Evolutionary conservation across 129 eudicot genomes (phyloP).

Genomic region (sunflower (Helianthus annuus)): DNA sequence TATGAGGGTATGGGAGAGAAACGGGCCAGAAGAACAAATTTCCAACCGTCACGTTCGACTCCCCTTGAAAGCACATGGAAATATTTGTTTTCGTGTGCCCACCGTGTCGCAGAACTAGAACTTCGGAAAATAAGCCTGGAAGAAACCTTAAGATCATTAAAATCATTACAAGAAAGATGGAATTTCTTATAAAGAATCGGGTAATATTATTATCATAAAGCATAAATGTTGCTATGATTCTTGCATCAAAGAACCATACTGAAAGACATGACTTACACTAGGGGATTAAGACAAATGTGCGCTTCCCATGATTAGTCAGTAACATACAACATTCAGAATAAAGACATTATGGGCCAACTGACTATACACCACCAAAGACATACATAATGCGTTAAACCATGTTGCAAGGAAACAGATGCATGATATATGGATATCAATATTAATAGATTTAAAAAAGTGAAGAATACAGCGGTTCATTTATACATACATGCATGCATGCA

Average conservation of each 20-base stretch:
- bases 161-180: conserved; percentile 17
- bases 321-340: conserved; percentile 9
- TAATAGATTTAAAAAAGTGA: neutral
- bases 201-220: neutral
- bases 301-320: conserved; percentile 10
- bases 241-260: neutral
- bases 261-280: neutral
- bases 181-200: neutral
- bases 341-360: conserved; percentile 7
- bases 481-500: neutral
- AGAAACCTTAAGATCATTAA: neutral
- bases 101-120: conserved; percentile 60
- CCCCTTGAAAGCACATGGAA: conserved; percentile 75
- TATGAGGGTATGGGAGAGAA: conserved; percentile 97
- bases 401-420: conserved; percentile 13
- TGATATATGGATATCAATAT: neutral
- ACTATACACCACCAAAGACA: conserved; percentile 9
- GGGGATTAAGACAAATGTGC: conserved; percentile 4
- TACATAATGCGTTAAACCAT: neutral
- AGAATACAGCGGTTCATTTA: neutral
- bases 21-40: conserved; percentile 91
- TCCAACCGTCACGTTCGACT: conserved; percentile 94
- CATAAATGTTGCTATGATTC: neutral
- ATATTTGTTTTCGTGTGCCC: conserved; percentile 77
- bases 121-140: conserved; percentile 71